phyloP scores from a whole-genome alignment of 352 stramenopile genomes.

The Saprolegnia diclina region DNA sequence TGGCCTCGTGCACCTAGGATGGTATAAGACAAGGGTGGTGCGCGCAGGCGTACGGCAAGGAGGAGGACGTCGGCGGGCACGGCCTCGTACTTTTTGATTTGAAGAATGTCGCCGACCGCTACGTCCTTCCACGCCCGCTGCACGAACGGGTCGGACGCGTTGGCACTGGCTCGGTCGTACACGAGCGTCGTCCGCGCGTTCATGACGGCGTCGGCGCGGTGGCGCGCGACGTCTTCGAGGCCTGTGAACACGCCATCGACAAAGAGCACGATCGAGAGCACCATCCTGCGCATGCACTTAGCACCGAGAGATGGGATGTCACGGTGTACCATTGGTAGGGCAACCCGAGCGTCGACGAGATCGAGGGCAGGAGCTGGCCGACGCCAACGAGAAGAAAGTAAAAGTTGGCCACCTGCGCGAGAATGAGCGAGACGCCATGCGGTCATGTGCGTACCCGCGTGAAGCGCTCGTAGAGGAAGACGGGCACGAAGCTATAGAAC shows the following conservation, averaged over 20 bases:
- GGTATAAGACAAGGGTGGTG: background rate
- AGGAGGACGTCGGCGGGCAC: constrained; percentile 79
- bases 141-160: constrained; percentile 37
- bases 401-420: constrained; percentile 67
- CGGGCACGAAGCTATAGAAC: constrained; percentile 78
- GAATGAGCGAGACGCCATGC: too few species aligned
- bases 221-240: constrained; percentile 76
- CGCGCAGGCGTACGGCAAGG: constrained; percentile 40
- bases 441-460: constrained; percentile 55
- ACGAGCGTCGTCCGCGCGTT: constrained; percentile 61
- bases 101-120: constrained; percentile 74
- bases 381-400: constrained; percentile 87
- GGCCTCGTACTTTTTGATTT: constrained; percentile 81
- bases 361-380: constrained; percentile 76
- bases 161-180: constrained; percentile 39
- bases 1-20: constrained; percentile 38
- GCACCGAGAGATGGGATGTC: too few species aligned
- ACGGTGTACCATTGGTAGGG: constrained; percentile 72
- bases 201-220: constrained; percentile 74
- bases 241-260: constrained; percentile 80
- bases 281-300: constrained; percentile 35
- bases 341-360: constrained; percentile 78
- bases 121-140: constrained; percentile 55
- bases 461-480: constrained; percentile 78
- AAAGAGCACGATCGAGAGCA: constrained; percentile 74